These are phyloP conservation scores for Byssochlamys sp. DNA, from an alignment of 2,329 filamentous ascomycete species.

Conservation along the genomic window DNA sequence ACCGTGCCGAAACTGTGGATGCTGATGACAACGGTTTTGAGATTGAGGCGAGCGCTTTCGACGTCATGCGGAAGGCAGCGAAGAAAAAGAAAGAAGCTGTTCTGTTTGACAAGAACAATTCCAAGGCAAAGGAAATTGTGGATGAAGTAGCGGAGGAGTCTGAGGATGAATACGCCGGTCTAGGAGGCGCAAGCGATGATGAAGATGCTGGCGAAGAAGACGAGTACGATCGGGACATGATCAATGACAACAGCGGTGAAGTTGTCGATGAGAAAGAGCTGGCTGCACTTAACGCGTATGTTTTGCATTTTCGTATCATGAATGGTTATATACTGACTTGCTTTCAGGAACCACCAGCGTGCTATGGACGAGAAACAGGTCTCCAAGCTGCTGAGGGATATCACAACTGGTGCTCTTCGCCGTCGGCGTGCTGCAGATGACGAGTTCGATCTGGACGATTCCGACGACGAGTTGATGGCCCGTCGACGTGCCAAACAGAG, in stretches of 20 bases:
- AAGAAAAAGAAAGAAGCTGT: slow-evolving; percentile 48
- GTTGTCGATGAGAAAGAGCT: slow-evolving; percentile 70
- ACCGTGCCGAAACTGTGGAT: slow-evolving; percentile 36
- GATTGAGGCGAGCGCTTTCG: slow-evolving; percentile 50
- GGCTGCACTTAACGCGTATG: slow-evolving; percentile 81
- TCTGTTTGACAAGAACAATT: slow-evolving; percentile 73
- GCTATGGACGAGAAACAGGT: slow-evolving; percentile 75
- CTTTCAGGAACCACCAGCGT: slow-evolving; percentile 62
- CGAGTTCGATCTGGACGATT: slow-evolving; percentile 78
- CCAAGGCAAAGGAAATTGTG: slow-evolving; percentile 75
- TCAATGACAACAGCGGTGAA: slow-evolving; percentile 71
- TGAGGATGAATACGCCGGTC: slow-evolving; percentile 91
- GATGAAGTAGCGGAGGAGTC: slow-evolving; percentile 94
- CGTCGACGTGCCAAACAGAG: slow-evolving; percentile 70
- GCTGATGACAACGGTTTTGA: slow-evolving; percentile 27
- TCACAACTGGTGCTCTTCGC: slow-evolving; percentile 78
- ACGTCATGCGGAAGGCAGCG: slow-evolving; percentile 59
- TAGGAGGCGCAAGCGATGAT: slow-evolving; percentile 83
- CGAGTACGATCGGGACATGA: slow-evolving; percentile 74
- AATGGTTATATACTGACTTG: slow-evolving; percentile 14
- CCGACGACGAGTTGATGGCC: slow-evolving; percentile 69
- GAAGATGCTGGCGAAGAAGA: slow-evolving; percentile 62
- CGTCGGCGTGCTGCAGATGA: slow-evolving; percentile 64
- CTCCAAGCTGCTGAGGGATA: slow-evolving; percentile 83
- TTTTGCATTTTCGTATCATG: slow-evolving; percentile 2